phyloP scores from a whole-genome alignment of 2,329 filamentous ascomycete species.

The Coniochaeta sp. region DNA sequence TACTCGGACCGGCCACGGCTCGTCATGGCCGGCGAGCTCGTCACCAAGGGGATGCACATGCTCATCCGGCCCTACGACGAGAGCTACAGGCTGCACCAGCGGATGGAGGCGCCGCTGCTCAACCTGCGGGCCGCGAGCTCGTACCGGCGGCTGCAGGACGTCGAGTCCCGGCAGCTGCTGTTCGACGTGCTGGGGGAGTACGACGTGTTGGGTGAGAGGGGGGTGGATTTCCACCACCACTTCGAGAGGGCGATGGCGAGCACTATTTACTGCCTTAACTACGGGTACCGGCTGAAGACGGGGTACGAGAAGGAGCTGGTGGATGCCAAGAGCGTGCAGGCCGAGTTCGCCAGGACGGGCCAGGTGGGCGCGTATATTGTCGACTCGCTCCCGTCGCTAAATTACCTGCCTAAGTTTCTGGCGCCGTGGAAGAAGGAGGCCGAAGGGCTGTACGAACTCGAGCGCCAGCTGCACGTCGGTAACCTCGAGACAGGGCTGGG shows the following conservation, averaged over 20 bases:
- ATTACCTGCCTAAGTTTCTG: constrained; percentile 28
- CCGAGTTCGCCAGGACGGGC: constrained; percentile 16
- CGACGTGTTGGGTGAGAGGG: constrained; percentile 14
- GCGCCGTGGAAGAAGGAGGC: constrained; percentile 26
- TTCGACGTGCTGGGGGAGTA: constrained; percentile 29
- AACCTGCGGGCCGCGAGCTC: constrained; percentile 19
- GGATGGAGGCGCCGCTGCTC: constrained; percentile 28
- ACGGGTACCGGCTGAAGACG: constrained; percentile 24
- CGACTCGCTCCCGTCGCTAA: constrained; percentile 33
- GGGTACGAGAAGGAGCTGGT: constrained; percentile 17
- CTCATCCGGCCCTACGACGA: constrained; percentile 33
- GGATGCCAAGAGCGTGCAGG: constrained; percentile 16
- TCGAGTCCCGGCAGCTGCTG: constrained; percentile 37
- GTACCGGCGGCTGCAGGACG: constrained; percentile 34
- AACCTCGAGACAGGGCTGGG: constrained; percentile 16
- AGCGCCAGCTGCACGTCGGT: constrained; percentile 18
- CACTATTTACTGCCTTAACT: constrained; percentile 28
- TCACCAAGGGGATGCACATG: constrained; percentile 27
- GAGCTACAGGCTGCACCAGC: constrained; percentile 29
- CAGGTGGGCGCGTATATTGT: constrained; percentile 29
- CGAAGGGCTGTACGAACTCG: constrained; percentile 16
- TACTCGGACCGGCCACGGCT: constrained; percentile 32
- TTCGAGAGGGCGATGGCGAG: constrained; percentile 28
- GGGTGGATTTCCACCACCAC: constrained; percentile 20
- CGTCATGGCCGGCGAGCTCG: constrained; percentile 24